Base-by-base conservation (phyloP, 352 stramenopile species). In the Elongisporangium anandrum region DNA sequence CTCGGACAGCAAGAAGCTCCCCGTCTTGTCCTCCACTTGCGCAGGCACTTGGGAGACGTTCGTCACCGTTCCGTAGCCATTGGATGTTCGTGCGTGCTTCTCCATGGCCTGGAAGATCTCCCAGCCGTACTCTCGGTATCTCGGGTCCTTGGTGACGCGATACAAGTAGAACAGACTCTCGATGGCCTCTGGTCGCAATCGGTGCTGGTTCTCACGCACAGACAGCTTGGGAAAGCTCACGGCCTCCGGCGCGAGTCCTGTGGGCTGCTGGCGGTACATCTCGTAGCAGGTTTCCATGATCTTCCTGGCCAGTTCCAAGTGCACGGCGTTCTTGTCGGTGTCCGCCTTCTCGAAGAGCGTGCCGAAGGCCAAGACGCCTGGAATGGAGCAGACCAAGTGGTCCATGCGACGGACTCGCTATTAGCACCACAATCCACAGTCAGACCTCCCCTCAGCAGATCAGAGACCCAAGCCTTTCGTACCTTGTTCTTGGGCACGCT, bases 1-100 rank as follows among this genome's bases (percentile, higher is more conserved):
- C 80, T 99, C 97, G 15, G 97, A 95, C 34, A 99, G 65, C 69
- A 99, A 99, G 74, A 99, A 99, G 54, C 87, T 98, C 73, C 99
- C 96, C 96, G 98, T 98, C 58, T 94, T 89, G 85, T 99, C 87
- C 19, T 98, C 83, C n/a, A 90, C 81, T 29, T 61, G 53, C 20
- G 73, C 54, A 4, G 69, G 69, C 29, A 88, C 47, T 50, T 86
- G 26, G 2, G 67, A 73, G 21, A 88, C 77, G 57, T 92, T 63
- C 21, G 68, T 9, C 41, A 89, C 54, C 52, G 75, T 75, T 12
- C 89, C 95, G 64, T 98, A 99, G 5, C 86, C 96, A 64, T 82
- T 81, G 21, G 85, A 72, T 20, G 88, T 90, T 69, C 94, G 94
- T 62, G 94, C 95, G 63, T 98, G 80, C 21, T 79, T 80, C 59